Evolutionary conservation across 768 basidiomycete genomes (phyloP).

Genomic region (Pleurotus platypus): DNA sequence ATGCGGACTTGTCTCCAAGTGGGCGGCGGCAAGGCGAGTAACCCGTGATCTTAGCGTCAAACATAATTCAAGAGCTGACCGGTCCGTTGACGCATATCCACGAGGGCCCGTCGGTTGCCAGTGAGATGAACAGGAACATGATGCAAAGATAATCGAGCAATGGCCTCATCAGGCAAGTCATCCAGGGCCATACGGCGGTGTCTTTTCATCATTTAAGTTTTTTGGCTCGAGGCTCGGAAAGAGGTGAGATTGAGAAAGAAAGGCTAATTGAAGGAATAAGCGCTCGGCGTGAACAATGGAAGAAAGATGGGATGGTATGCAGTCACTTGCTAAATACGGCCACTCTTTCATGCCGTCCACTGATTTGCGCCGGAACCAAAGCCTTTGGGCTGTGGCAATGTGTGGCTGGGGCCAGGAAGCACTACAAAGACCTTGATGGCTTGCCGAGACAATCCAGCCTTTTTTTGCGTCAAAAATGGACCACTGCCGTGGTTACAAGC

Average conservation of each 20-base stretch:
- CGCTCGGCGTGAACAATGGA: neutral
- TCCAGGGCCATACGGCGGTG: too few relatives aligned
- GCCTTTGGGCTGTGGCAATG: neutral
- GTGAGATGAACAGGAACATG: too few relatives aligned
- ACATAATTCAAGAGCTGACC: too few relatives aligned
- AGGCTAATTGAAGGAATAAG: neutral
- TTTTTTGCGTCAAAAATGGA: neutral
- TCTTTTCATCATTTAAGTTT: too few relatives aligned
- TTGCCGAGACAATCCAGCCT: slow-evolving; percentile 3
- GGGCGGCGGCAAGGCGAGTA: too few relatives aligned
- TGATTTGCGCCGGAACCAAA: neutral
- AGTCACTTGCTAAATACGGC: slow-evolving; percentile 1
- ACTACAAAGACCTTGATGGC: slow-evolving; percentile 1
- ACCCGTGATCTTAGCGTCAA: too few relatives aligned
- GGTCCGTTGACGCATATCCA: too few relatives aligned
- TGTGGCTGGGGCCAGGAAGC: neutral
- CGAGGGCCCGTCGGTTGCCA: too few relatives aligned
- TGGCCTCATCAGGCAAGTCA: too few relatives aligned
- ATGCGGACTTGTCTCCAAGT: too few relatives aligned
- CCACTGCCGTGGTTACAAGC: neutral
- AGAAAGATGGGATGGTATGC: neutral
- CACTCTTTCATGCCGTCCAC: neutral
- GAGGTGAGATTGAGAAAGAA: neutral
- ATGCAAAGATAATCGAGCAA: too few relatives aligned
- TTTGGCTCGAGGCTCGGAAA: too few relatives aligned